phyloP scores from a whole-genome alignment of 257 asterid genomes.

The Petrea volubilis region DNA sequence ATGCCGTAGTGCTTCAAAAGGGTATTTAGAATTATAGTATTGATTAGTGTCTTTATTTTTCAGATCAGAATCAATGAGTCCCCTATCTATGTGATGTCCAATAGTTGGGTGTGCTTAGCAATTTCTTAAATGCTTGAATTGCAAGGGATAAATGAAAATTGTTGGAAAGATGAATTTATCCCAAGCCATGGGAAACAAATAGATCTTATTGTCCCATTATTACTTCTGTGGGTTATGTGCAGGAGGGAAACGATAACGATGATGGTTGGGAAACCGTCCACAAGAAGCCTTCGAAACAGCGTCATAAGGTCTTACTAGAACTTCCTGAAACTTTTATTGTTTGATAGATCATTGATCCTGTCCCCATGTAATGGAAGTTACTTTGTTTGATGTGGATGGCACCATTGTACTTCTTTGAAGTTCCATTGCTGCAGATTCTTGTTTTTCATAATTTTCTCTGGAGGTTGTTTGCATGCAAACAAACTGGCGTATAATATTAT shows the following conservation, averaged over 20 bases:
- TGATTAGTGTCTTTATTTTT: not conserved
- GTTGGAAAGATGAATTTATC: slow-evolving; percentile 16
- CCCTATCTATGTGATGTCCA: not conserved
- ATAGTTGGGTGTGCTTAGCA: not conserved
- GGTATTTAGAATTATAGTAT: not conserved
- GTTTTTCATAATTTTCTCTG: not conserved
- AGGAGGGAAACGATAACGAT: slow-evolving; percentile 45
- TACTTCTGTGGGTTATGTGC: slow-evolving; percentile 27
- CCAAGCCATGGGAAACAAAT: slow-evolving; percentile 21
- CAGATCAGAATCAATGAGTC: not conserved
- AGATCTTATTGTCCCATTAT: slow-evolving; percentile 26
- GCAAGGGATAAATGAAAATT: slow-evolving; percentile 21
- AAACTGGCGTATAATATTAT: not conserved
- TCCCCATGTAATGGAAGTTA: not conserved
- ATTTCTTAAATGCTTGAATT: slow-evolving; percentile 21
- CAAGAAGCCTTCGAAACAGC: slow-evolving; percentile 58
- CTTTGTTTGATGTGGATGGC: not conserved
- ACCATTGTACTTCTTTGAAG: slow-evolving; percentile 10
- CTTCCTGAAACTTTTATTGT: not conserved
- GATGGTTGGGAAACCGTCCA: slow-evolving; percentile 86
- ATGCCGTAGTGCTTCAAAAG: not conserved
- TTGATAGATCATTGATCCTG: not conserved
- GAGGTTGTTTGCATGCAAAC: not conserved
- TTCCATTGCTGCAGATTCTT: slow-evolving; percentile 1
- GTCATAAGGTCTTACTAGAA: slow-evolving; percentile 48